Conservation (phyloP, 2,329 filamentous ascomycete genomes). For the Alternaria ventricosa region DNA sequence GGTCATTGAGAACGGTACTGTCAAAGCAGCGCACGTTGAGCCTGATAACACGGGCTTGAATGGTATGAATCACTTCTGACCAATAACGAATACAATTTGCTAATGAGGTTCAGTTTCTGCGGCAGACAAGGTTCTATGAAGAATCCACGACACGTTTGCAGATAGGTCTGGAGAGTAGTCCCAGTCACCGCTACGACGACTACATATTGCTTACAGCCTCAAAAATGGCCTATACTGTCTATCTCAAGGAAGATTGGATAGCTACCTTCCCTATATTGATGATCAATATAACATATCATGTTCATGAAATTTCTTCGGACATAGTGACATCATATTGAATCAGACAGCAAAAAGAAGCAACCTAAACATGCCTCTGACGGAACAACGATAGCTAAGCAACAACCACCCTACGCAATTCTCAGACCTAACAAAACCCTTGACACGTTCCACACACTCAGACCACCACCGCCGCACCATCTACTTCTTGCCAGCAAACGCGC, state of each 20-base stretch:
- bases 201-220: not conserved
- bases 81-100: not conserved
- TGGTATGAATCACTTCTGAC: constrained; percentile 58
- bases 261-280: not conserved
- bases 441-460: not conserved
- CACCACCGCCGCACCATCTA: not conserved
- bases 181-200: not conserved
- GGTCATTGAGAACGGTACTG: constrained; percentile 82
- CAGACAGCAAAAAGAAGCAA: not conserved
- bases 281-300: not conserved
- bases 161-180: not conserved
- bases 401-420: not conserved
- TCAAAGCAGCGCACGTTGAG: constrained; percentile 82
- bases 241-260: not conserved
- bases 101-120: constrained; percentile 35
- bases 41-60: constrained; percentile 85
- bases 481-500: constrained; percentile 64
- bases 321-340: not conserved
- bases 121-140: constrained; percentile 40
- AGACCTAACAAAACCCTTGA: not conserved
- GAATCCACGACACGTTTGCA: not conserved
- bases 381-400: not conserved
- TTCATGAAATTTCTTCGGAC: not conserved
- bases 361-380: not conserved
- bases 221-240: not conserved